These are phyloP conservation scores for Trypanosoma scelopori DNA, from an alignment of 208 protist species.

Conservation along the genomic window DNA sequence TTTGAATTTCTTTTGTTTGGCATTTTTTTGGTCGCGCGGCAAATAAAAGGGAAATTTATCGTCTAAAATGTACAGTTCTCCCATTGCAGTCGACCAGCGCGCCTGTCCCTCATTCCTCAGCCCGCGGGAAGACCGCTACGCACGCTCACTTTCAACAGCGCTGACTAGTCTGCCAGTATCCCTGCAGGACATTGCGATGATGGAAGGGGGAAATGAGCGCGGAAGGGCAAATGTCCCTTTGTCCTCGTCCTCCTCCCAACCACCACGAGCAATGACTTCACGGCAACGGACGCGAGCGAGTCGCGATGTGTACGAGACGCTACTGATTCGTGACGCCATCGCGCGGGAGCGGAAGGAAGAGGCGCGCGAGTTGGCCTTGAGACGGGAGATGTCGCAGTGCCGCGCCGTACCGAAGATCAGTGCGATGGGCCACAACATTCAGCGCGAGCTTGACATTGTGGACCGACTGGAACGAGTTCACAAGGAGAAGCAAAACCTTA, in stretches of 20 bases:
- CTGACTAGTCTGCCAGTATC: background rate
- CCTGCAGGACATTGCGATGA: background rate
- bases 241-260: no score
- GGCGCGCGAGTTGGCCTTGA: conserved; percentile 3
- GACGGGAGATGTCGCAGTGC: conserved; percentile 13
- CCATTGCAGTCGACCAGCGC: conserved; percentile 11
- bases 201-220: no score
- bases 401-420: conserved; percentile 20
- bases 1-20: conserved; percentile 9
- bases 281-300: background rate
- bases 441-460: conserved; percentile 18
- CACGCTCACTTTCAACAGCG: background rate
- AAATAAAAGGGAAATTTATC: background rate
- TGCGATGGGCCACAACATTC: conserved; percentile 1
- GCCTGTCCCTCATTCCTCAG: conserved; percentile 2
- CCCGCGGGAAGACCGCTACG: background rate
- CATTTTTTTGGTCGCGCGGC: background rate
- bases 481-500: conserved; percentile 16
- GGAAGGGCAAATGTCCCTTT: background rate
- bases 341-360: conserved; percentile 27
- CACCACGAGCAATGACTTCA: background rate
- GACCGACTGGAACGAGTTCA: conserved; percentile 24
- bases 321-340: conserved; percentile 19
- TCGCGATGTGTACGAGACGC: conserved; percentile 16
- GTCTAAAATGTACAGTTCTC: conserved; percentile 13